Evolutionary conservation across 257 asterid species (phyloP).

Genomic region (Primulina huaijiensis): DNA sequence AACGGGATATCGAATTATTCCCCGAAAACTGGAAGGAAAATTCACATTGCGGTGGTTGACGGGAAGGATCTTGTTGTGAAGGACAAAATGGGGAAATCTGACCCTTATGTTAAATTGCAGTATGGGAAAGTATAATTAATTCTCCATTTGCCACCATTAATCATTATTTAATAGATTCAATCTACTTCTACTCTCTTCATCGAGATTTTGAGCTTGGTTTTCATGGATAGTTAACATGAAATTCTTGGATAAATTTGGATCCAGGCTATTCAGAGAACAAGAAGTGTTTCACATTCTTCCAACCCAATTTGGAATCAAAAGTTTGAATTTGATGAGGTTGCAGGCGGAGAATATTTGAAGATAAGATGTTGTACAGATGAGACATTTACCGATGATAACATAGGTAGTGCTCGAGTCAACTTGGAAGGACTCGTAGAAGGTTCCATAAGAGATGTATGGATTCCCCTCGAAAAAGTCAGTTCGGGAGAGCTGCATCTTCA

Average conservation of each 20-base stretch:
- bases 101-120: conserved; percentile 74
- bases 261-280: conserved; percentile 63
- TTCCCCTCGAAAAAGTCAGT: conserved; percentile 90
- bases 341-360: conserved; percentile 80
- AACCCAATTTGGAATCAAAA: conserved; percentile 83
- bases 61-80: conserved; percentile 73
- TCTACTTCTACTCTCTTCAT: background rate
- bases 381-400: conserved; percentile 79
- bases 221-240: background rate
- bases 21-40: conserved; percentile 76
- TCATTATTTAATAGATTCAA: background rate
- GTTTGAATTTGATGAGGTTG: conserved; percentile 90
- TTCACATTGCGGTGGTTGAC: conserved; percentile 60
- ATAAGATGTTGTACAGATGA: conserved; percentile 80
- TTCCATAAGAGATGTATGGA: conserved; percentile 59
- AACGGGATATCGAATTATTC: conserved; percentile 46
- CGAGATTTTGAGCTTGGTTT: background rate
- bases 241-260: conserved; percentile 17
- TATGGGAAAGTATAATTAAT: conserved; percentile 72
- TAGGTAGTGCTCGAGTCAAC: conserved; percentile 92
- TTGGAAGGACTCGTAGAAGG: conserved; percentile 95
- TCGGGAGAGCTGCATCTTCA: conserved; percentile 88
- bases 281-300: conserved; percentile 59
- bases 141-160: conserved; percentile 15
- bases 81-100: conserved; percentile 74